Percentiles rank a stretch among this genome's conserved stretches.
Conservation (phyloP, 441 rosid species). For the Mallotus repandus region DNA sequence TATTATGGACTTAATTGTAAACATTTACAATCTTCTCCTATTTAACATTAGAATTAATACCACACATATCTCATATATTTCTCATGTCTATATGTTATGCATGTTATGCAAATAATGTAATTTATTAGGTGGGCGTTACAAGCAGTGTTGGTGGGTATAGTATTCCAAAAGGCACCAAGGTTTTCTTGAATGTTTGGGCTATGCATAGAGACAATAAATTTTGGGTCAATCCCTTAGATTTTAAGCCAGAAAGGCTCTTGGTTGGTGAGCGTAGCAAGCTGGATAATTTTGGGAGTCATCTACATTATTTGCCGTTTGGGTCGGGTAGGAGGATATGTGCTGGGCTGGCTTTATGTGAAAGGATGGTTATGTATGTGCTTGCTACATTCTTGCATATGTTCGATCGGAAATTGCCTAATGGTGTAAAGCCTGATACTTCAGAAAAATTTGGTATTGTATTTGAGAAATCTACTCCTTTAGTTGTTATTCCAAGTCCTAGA, state of each 20-base stretch:
- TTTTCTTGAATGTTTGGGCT: slow-evolving; percentile 49
- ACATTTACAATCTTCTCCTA: too few relatives aligned
- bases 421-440: slow-evolving; percentile 26
- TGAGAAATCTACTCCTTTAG: slow-evolving; percentile 30
- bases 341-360: slow-evolving; percentile 51
- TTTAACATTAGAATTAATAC: too few relatives aligned
- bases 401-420: slow-evolving; percentile 52
- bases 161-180: slow-evolving; percentile 38
- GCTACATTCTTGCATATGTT: slow-evolving; percentile 55
- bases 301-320: slow-evolving; percentile 56
- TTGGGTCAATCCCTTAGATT: slow-evolving; percentile 53
- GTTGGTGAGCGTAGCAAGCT: background rate
- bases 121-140: too few relatives aligned
- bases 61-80: too few relatives aligned
- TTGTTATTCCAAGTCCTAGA: slow-evolving; percentile 35
- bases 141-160: slow-evolving; percentile 41
- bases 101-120: too few relatives aligned
- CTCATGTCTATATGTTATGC: too few relatives aligned
- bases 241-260: slow-evolving; percentile 54
- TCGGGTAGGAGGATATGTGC: slow-evolving; percentile 59
- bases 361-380: slow-evolving; percentile 39
- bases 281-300: slow-evolving; percentile 39
- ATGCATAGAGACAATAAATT: slow-evolving; percentile 49
- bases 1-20: too few relatives aligned
- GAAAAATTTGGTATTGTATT: slow-evolving; percentile 38